A percentile compares a stretch with the other conserved stretches of the same genome.
Evolutionary conservation across 2,329 filamentous ascomycete genomes (phyloP).

Genomic region (Pleomassaria siparia): DNA sequence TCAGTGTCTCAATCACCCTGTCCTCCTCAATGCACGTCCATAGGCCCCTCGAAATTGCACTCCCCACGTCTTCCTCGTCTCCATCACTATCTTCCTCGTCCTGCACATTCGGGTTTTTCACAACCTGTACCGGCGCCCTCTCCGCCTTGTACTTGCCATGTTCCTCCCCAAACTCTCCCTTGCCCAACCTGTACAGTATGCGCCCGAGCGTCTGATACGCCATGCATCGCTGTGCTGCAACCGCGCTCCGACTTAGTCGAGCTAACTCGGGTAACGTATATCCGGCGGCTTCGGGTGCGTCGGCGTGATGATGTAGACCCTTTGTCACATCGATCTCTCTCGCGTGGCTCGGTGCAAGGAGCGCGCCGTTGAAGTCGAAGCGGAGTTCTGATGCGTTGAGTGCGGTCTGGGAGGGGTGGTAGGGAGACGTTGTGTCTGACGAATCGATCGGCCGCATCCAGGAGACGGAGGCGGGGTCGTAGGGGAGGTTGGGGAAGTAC

Average conservation of each 20-base stretch:
- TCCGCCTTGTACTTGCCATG: constrained; percentile 40
- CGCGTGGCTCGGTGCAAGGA: constrained; percentile 76
- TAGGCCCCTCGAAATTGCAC: constrained; percentile 67
- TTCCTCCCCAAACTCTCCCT: constrained; percentile 66
- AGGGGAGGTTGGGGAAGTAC: constrained; percentile 86
- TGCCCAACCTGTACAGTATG: constrained; percentile 79
- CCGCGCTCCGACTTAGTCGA: constrained; percentile 74
- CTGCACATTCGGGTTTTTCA: constrained; percentile 43
- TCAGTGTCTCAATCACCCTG: constrained; percentile 72
- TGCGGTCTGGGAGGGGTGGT: constrained; percentile 74
- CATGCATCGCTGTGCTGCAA: constrained; percentile 84
- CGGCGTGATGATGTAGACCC: constrained; percentile 90
- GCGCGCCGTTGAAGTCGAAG: constrained; percentile 81
- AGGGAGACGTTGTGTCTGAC: constrained; percentile 68
- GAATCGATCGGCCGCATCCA: constrained; percentile 79
- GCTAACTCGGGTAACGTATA: constrained; percentile 90
- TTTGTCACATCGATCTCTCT: constrained; percentile 73
- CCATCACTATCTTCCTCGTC: constrained; percentile 45
- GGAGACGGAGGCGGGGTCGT: constrained; percentile 80
- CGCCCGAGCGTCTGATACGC: constrained; percentile 89
- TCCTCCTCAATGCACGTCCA: constrained; percentile 80
- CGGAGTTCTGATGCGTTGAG: constrained; percentile 77
- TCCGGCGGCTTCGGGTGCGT: constrained; percentile 88
- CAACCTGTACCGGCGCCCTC: constrained; percentile 48
- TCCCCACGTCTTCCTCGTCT: constrained; percentile 43